These are phyloP conservation scores for Oenanthe javanica DNA, from an alignment of 140 eudicot genomes.

Conservation along the genomic window DNA sequence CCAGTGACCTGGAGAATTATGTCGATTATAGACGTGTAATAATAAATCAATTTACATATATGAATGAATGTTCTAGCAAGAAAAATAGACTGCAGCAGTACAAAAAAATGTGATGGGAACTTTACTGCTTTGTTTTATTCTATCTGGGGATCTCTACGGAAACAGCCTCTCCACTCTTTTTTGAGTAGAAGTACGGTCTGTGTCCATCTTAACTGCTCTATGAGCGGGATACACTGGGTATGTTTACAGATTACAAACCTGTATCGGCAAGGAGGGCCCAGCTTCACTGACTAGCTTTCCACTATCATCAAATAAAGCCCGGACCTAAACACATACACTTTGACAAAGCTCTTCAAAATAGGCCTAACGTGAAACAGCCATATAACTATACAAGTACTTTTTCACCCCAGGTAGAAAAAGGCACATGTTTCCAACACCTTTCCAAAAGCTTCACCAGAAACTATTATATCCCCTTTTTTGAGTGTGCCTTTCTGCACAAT, in stretches of 20 bases:
- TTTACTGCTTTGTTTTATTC: not conserved
- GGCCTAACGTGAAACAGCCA: not conserved
- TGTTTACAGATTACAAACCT: constrained; percentile 33
- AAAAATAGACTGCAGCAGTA: not conserved
- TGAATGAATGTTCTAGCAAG: not conserved
- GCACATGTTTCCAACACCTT: constrained; percentile 41
- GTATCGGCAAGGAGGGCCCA: constrained; percentile 93
- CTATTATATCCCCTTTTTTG: constrained; percentile 71
- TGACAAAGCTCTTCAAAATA: constrained; percentile 7
- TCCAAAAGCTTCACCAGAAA: constrained; percentile 94
- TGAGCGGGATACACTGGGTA: no score
- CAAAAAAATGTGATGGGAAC: not conserved
- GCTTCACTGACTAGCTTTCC: constrained; percentile 86
- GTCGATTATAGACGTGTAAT: not conserved
- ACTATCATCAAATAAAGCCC: constrained; percentile 86
- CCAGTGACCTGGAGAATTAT: constrained; percentile 71
- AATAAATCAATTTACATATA: not conserved
- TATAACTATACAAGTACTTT: not conserved
- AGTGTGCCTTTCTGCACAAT: constrained; percentile 96
- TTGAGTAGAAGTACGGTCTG: not conserved
- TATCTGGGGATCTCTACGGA: no score
- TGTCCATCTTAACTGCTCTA: no score
- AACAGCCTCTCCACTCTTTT: no score
- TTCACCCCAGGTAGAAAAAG: not conserved
- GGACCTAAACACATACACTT: constrained; percentile 42